Evolutionary conservation across 176 grass and related monocot genomes (phyloP), one percentile per base, ranked within the genome.

Genomic region (Melocanna baccifera): DNA sequence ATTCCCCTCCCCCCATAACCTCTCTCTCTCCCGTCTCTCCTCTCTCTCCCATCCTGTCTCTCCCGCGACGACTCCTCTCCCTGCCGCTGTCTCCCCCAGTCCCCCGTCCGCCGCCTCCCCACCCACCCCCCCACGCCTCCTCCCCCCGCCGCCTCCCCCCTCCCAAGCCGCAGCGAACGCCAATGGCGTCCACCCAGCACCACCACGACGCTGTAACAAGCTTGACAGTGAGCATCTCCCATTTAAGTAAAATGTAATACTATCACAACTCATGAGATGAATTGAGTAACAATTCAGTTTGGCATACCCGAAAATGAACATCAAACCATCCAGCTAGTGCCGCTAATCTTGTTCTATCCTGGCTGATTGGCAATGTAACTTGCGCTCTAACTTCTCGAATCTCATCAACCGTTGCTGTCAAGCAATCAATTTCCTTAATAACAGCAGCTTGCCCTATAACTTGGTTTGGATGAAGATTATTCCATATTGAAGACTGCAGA

Each of bases 241-340:
- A 19, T 75, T 69, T 62, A 25, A 68, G 62, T 62, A 48, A 71
- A 50, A 18, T 50, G 45, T 65, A 79, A 63, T 34, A 64, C 36
- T 57, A 13, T 22, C 23, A 63, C 12, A 63, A 63, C 26, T 63
- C 28, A 84, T 80, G 82, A 34, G 13, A 79, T 72, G 30, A 68
- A 53, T 5, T 28, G 6, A 25, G 16, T 18, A 69, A 63, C 4
- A 50, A 67, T 67, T 59, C 43, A 80, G 81, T 61, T 74, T 36
- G 52, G 82, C 88, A 81, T 94, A 96, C 96, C 74, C 83, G 88
- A 86, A 99, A 99, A 83, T 99, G 93, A 78, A 96, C 93, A 96
- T 99, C 97, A 59, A 99, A 99, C 97, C 97, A 99, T 69, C 97
- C 97, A 87, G 97, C 93, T 28, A 94, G 77, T 79, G 91, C 93